Evolutionary conservation across 2,329 filamentous ascomycete species (phyloP), one percentile per base, ranked within the genome.

Genomic region (Fusarium mexicanum): DNA sequence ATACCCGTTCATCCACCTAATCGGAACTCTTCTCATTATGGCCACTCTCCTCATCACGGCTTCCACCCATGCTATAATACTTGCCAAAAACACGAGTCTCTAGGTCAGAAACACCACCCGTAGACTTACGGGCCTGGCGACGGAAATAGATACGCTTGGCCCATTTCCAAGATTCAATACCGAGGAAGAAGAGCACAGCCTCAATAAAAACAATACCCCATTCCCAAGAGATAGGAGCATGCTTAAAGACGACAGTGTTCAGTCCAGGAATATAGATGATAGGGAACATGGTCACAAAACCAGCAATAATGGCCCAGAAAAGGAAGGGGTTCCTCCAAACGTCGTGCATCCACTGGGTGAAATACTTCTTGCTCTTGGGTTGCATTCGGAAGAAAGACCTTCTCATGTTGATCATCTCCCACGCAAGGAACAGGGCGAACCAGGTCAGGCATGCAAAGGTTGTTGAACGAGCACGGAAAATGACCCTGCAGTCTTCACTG

Each of bases 381-480:
- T 92, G 87, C 90, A 94, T 92, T 76, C 88, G 87, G 87, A 94
- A 94, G 84, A 94, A 92, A 10, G 88, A 91, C 57, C 91, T 88
- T 33, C 92, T 89, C 84, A 92, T 87, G 72, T 92, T 87, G 68
- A 93, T 85, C 87, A 93, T 92, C 78, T 94, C 91, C 92, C 92
- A 94, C 1, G 92, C 92, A 16, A 93, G 86, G 84, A 94, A 93
- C 31, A 94, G 87, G 0, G 91, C 91, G 66, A 91, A 92, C 92
- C 92, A 94, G 3, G 92, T 94, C 63, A 94, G 84, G 72, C 89
- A 92, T 24, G 91, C 91, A 79, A 94, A 94, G 11, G 90, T 92
- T 2, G 92, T 93, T 1, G 91, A 91, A 12, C 92, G 90, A 3
- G 92, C 92, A 22, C 90, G 89, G 86, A 91, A 93, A 10, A 92